phyloP scores from a whole-genome alignment of 108 stramenopile species.

The Schizochytrium sp. region DNA sequence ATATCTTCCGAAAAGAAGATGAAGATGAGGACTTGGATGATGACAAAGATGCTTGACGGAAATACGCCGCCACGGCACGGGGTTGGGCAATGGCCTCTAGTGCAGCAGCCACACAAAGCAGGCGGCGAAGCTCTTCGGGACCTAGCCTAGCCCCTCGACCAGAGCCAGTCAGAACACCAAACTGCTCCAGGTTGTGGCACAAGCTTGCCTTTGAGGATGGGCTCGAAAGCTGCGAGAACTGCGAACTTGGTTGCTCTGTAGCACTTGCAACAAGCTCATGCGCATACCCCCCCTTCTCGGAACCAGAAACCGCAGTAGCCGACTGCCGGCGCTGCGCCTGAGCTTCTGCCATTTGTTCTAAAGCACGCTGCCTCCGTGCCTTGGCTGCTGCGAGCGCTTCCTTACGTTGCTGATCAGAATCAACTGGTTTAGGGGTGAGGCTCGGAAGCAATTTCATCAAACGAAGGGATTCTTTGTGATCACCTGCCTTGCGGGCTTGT shows the following conservation, averaged over 20 bases:
- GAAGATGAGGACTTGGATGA: background rate
- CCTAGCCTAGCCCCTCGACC: background rate
- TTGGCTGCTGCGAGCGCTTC: conserved; percentile 3
- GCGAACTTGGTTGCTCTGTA: background rate
- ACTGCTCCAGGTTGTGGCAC: conserved; percentile 3
- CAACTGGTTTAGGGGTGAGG: conserved; percentile 46
- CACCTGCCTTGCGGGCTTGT: conserved; percentile 40
- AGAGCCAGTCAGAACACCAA: conserved; percentile 4
- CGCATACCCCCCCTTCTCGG: background rate
- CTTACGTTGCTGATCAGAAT: background rate
- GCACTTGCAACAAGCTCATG: background rate
- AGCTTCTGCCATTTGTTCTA: conserved; percentile 42
- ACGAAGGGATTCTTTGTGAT: conserved; percentile 52
- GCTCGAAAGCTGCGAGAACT: too few species aligned
- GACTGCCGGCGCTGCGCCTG: background rate
- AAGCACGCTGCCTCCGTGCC: background rate
- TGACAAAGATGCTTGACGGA: background rate
- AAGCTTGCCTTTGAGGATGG: background rate
- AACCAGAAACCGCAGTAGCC: background rate
- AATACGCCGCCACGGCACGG: background rate
- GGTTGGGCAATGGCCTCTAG: background rate
- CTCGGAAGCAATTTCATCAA: conserved; percentile 34
- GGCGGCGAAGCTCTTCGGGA: background rate
- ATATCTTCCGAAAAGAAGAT: background rate
- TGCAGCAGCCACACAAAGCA: background rate